Percentiles rank a stretch among this genome's conserved stretches.
Evolutionary conservation across 306 rosid genomes (phyloP).

Genomic region (Acacia confusa): DNA sequence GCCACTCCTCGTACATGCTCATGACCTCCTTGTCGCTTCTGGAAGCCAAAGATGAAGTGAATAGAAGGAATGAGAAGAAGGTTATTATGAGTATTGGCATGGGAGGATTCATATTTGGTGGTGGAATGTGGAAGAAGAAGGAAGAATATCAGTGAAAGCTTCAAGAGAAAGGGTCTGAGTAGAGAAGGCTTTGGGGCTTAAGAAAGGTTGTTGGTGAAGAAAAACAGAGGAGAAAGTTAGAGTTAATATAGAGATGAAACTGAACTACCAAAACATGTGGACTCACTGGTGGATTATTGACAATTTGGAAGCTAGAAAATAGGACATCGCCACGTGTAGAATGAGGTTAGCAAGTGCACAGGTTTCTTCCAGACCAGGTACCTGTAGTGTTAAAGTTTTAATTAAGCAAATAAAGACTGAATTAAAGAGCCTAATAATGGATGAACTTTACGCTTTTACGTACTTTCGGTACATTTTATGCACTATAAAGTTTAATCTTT

Average conservation of each 20-base stretch:
- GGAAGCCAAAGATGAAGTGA: slow-evolving; percentile 35
- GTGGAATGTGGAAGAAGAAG: background rate
- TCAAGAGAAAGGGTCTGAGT: background rate
- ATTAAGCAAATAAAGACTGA: background rate
- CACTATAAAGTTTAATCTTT: too few species aligned
- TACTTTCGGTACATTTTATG: background rate
- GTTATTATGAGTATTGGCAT: slow-evolving; percentile 1
- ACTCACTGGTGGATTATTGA: background rate
- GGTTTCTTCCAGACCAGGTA: slow-evolving; percentile 12
- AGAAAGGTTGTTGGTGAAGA: slow-evolving; percentile 28
- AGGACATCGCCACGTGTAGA: background rate
- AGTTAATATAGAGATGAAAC: background rate
- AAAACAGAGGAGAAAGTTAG: background rate
- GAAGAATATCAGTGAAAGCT: background rate
- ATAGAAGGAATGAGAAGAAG: slow-evolving; percentile 40
- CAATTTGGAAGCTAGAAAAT: background rate
- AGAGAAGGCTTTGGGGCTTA: background rate
- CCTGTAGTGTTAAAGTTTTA: background rate
- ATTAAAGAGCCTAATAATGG: background rate
- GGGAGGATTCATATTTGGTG: slow-evolving; percentile 35
- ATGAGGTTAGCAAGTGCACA: background rate
- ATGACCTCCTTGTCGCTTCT: slow-evolving; percentile 55
- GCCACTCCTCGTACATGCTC: slow-evolving; percentile 63
- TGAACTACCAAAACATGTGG: background rate
- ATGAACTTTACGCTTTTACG: background rate